These are phyloP conservation scores for Penicillium herquei DNA, from an alignment of 495 filamentous ascomycete species.

Conservation along the genomic window DNA sequence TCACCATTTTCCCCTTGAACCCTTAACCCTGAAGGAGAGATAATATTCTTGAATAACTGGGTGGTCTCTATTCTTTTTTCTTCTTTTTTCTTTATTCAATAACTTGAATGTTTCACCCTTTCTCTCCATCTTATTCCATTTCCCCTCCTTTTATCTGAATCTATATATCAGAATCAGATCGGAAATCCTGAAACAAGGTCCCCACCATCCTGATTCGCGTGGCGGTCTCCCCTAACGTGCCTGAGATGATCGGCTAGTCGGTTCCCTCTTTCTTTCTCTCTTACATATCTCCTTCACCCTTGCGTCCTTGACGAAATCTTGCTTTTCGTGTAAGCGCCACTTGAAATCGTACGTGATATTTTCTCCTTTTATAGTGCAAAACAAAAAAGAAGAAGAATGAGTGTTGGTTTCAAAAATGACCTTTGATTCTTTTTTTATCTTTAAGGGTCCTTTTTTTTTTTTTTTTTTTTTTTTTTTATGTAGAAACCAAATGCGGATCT, in stretches of 20 bases:
- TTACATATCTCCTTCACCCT: conserved; percentile 20
- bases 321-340: conserved; percentile 3
- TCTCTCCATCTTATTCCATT: background rate
- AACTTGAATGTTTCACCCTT: background rate
- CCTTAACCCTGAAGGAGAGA: too few species aligned
- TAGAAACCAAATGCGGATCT: conserved; percentile 1
- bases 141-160: background rate
- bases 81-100: background rate
- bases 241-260: conserved; percentile 23
- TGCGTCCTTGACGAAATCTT: conserved; percentile 15
- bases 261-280: conserved; percentile 19
- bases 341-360: conserved; percentile 21
- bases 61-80: background rate
- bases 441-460: background rate
- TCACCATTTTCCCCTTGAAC: conserved; percentile 21
- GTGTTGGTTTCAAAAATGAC: background rate
- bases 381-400: too few species aligned
- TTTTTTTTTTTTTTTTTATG: conserved; percentile 3
- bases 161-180: background rate
- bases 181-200: conserved; percentile 11
- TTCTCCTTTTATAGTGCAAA: background rate
- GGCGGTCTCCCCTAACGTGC: conserved; percentile 11
- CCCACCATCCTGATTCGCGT: conserved; percentile 14
- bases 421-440: background rate
- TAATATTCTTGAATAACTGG: too few species aligned